Percentiles rank a stretch among this genome's conserved stretches.
Conservation (phyloP, 768 basidiomycete species). For the Pleurotus sapidus region DNA sequence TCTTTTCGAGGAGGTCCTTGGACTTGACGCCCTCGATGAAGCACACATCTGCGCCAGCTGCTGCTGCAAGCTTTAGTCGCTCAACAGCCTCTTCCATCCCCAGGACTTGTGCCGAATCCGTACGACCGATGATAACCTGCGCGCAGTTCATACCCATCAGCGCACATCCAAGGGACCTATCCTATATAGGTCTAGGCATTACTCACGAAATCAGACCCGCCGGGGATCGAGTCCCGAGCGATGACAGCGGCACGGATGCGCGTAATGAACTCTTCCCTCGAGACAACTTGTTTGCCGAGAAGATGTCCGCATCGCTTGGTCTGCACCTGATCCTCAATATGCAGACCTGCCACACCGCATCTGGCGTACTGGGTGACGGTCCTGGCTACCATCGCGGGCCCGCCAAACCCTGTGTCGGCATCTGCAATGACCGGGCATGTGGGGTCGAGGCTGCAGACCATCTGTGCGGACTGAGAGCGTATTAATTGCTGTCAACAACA, state of each 20-base stretch:
- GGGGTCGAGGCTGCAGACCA: constrained; percentile 66
- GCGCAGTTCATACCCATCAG: neutral
- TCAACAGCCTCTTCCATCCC: constrained; percentile 51
- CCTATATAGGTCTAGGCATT: too few species aligned
- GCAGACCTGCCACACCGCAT: constrained; percentile 70
- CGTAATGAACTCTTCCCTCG: constrained; percentile 70
- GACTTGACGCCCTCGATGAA: constrained; percentile 52
- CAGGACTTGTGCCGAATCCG: constrained; percentile 46
- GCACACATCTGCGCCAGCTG: constrained; percentile 42
- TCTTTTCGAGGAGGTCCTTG: constrained; percentile 38
- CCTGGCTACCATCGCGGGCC: constrained; percentile 71
- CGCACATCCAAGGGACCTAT: neutral
- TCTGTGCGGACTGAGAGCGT: constrained; percentile 49
- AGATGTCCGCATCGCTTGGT: constrained; percentile 81
- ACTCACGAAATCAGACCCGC: constrained; percentile 69
- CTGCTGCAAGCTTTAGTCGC: constrained; percentile 43
- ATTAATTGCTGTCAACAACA: neutral
- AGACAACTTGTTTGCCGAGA: constrained; percentile 79
- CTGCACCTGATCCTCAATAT: constrained; percentile 83
- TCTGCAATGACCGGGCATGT: constrained; percentile 76
- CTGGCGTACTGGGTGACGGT: constrained; percentile 67
- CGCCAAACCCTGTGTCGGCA: constrained; percentile 80
- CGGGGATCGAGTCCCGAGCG: constrained; percentile 76
- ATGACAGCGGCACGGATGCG: constrained; percentile 77
- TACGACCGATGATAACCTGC: constrained; percentile 47